Base-by-base conservation (phyloP, 257 asterid species). In the Capsicum pubescens region DNA sequence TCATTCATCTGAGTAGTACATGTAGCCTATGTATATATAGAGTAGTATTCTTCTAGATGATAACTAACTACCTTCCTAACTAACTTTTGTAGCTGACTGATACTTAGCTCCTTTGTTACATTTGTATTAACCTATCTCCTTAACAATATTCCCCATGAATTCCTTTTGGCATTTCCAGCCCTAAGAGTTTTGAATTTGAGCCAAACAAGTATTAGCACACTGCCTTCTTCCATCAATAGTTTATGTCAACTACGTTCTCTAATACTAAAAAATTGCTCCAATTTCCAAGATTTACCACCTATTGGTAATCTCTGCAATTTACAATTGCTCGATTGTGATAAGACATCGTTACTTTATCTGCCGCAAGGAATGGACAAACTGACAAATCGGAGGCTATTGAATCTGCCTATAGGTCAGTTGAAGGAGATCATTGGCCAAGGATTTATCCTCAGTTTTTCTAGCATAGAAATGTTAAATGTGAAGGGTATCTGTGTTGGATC, bases 181-280 rank as follows among this genome's bases (percentile, higher is more conserved):
- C 66, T 86, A 11, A 60, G 50, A 64, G 50, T 80, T 42, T 5
- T 86, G 85, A 69, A 83, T 56, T 69, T 86, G 39, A 71, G 86
- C 54, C 26, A 26, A 50, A 58, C 80, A 13, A 3, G 8, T 64
- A 26, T 64, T 64, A 2, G 9, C 26, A 8, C 64, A 61, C 46
- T 86, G 83, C 87, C 88, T 59, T 26, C 11, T 15, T 71, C 88
- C 76, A 21, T 86, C 4, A 11, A 26, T 9, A 68, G 46, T 11
- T 86, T 86, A 5, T 26, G n/a, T 70, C 80, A 86, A 60, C 85
- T 86, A 39, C 86, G 60, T 48, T 72, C 83, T 79, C 80, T 86
- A 48, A 80, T 83, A 42, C 70, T 86, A 42, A 7, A 57, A n/a
- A 9, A 8, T 9, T 86, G 88, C 14, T 0, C 0, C 0, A 0